phyloP scores from a whole-genome alignment of 257 asterid species.

The Coffea canephora region DNA sequence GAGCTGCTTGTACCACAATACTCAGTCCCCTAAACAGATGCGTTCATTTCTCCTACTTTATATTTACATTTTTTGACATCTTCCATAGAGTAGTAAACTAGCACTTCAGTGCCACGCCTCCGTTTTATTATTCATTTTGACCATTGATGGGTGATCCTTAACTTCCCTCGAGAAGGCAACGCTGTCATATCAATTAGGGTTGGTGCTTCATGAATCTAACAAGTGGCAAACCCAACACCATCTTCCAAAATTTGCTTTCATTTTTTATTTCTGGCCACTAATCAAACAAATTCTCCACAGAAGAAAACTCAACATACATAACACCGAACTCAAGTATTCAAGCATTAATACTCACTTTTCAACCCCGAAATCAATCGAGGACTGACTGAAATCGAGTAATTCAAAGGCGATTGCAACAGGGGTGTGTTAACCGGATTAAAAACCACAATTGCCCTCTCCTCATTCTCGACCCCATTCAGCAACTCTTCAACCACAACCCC shows the following conservation, averaged over 20 bases:
- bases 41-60: neutral
- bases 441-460: conserved; percentile 73
- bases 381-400: conserved; percentile 43
- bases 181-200: neutral
- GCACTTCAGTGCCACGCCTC: neutral
- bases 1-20: neutral
- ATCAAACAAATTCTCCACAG: neutral
- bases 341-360: conserved; percentile 44
- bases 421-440: conserved; percentile 46
- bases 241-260: neutral
- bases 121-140: neutral
- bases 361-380: conserved; percentile 45
- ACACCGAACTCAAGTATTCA: neutral
- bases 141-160: neutral
- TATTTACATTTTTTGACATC: neutral
- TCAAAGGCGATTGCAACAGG: conserved; percentile 38
- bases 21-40: neutral
- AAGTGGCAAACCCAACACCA: too few species aligned
- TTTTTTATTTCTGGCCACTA: neutral
- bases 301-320: neutral
- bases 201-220: neutral
- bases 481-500: conserved; percentile 69
- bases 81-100: neutral
- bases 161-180: neutral
- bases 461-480: conserved; percentile 41